Evolutionary conservation across 805 yeast genomes (phyloP).

Genomic region (Cyberlindnera mycetangii): DNA sequence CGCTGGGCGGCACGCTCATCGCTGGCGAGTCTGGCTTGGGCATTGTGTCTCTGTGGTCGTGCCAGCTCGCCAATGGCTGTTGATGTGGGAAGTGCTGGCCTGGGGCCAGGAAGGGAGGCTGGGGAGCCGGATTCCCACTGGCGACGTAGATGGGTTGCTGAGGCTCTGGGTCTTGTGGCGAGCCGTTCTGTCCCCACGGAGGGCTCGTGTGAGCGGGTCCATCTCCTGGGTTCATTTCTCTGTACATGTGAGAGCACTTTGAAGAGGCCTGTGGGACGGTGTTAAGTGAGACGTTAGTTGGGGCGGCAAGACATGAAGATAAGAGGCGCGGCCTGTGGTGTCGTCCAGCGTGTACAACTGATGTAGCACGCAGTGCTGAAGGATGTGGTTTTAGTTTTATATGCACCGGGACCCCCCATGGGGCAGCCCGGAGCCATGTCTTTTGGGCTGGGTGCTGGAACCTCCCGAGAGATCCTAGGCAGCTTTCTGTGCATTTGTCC

Average conservation of each 20-base stretch:
- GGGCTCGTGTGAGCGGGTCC: not conserved
- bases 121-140: too few relatives aligned
- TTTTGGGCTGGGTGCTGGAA: constrained; percentile 1
- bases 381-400: constrained; percentile 6
- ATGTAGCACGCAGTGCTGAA: not conserved
- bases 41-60: not conserved
- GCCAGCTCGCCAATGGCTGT: not conserved
- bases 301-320: not conserved
- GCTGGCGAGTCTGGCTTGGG: not conserved
- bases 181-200: not conserved
- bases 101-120: too few relatives aligned
- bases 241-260: not conserved
- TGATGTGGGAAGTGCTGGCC: too few relatives aligned
- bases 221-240: constrained; percentile 1
- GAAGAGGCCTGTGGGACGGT: not conserved
- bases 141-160: not conserved
- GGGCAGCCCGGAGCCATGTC: constrained; percentile 4
- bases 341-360: not conserved
- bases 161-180: not conserved
- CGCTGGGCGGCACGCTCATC: not conserved
- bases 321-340: not conserved
- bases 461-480: constrained; percentile 3
- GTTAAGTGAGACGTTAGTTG: not conserved
- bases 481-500: constrained; percentile 14
- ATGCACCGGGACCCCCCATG: constrained; percentile 5